Conservation (phyloP, 2,329 filamentous ascomycete species). For the Knoxdaviesia capensis region DNA sequence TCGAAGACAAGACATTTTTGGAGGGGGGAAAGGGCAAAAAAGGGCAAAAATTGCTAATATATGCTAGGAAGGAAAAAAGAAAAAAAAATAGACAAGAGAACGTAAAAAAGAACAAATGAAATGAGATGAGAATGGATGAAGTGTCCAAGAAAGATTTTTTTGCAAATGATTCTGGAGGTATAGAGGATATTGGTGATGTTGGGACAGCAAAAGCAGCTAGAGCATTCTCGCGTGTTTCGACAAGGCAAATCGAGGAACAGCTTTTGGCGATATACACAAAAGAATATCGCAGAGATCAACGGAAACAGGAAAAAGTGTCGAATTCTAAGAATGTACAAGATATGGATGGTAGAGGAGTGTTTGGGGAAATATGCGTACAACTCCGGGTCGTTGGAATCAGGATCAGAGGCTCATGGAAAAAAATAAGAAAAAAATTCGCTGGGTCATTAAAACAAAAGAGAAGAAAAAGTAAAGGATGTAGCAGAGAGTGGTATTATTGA, state of each 20-base stretch:
- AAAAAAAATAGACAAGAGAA: slow-evolving; percentile 1
- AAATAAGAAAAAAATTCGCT: slow-evolving; percentile 9
- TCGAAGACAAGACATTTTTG: slow-evolving; percentile 63
- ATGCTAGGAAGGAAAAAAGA: slow-evolving; percentile 6
- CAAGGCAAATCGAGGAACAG: too few species aligned
- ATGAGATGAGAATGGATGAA: slow-evolving; percentile 4
- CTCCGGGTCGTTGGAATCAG: slow-evolving; percentile 10
- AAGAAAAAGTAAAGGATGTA: slow-evolving; percentile 15
- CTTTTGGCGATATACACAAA: too few species aligned
- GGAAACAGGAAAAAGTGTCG: slow-evolving; percentile 5
- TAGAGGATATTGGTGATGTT: too few species aligned
- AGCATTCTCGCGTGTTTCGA: too few species aligned
- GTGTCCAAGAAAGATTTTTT: too few species aligned
- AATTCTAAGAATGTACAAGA: neutral
- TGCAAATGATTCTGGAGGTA: too few species aligned
- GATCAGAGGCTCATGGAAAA: slow-evolving; percentile 22
- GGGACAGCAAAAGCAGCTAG: too few species aligned
- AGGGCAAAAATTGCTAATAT: neutral
- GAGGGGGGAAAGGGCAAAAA: slow-evolving; percentile 9
- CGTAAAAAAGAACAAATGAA: slow-evolving; percentile 3
- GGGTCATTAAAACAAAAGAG: slow-evolving; percentile 5
- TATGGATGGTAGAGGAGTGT: neutral
- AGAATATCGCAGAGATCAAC: slow-evolving; percentile 1
- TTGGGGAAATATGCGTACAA: slow-evolving; percentile 7
- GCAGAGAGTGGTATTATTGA: slow-evolving; percentile 1